Evolutionary conservation across 345 rosid species (phyloP), one percentile per base, ranked within the genome.

Genomic region (Sisymbrium altissimum): DNA sequence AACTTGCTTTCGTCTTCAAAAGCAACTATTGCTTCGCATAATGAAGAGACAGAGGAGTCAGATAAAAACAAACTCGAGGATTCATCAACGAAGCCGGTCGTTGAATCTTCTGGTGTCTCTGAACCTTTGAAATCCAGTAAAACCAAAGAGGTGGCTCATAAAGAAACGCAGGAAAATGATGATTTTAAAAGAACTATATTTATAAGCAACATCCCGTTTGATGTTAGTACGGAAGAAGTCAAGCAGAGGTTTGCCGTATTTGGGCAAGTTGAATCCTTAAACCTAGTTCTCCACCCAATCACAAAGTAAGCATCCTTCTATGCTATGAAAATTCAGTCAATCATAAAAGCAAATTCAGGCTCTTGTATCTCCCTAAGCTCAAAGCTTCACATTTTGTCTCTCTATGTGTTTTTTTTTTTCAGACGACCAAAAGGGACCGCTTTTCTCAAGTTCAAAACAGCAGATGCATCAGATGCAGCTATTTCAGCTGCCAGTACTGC

Each of bases 401-500:
- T 46, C 50, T 63, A 11, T 52, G 68, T 57, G 9, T 40, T 80
- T 66, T 57, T 56, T n/a, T 32, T 50, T 83, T 81, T 78, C 90
- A 94, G 97, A 81, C 83, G 97, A 71, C 97, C 98, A 1, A 84
- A 74, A 73, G 98, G 98, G 52, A 88, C 96, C 14, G 98, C 92
- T 55, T 91, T 94, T 73, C 92, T 94, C 82, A 89, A 85, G 81
- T 94, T 94, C 74, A 87, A 87, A 81, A 78, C 86, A 62, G 40
- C 46, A 69, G 98, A 92, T 54, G 90, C 90, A 40, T 90, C 86
- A 43, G 45, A 33, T 74, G 92, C 90, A 63, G 97, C 97, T 33
- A 82, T 87, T 66, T 79, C 92, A 62, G 97, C 96, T 53, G 90
- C 96, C 29, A 82, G 67, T 66, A 59, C 61, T 69, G 77, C 83